Evolutionary conservation across 2,329 filamentous ascomycete species (phyloP).

Genomic region (Cercospora beticola): DNA sequence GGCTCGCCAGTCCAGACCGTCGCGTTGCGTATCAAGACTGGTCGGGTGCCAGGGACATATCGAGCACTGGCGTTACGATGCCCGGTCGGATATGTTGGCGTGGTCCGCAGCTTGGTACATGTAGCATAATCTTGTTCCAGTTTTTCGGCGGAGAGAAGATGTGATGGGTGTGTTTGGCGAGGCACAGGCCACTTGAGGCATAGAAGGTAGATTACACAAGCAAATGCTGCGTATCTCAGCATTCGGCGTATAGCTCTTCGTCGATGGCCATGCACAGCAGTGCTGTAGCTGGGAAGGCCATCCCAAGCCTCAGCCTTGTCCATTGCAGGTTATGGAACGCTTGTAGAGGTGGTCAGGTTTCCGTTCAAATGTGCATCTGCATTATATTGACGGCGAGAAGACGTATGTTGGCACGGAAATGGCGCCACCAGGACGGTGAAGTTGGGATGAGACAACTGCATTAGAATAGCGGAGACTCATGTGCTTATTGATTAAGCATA

Average conservation of each 20-base stretch:
- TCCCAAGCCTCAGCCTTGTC: slow-evolving; percentile 1
- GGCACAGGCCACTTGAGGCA: not conserved
- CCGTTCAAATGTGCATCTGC: not conserved
- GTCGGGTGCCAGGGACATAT: slow-evolving; percentile 58
- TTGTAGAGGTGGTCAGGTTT: not conserved
- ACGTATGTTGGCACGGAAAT: not conserved
- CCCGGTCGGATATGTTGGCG: slow-evolving; percentile 58
- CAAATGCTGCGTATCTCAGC: not conserved
- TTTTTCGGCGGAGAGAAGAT: slow-evolving; percentile 51
- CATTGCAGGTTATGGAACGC: not conserved
- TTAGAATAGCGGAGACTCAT: not conserved
- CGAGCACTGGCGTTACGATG: slow-evolving; percentile 60
- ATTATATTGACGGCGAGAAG: not conserved
- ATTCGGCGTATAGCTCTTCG: not conserved
- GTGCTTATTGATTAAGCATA: not conserved
- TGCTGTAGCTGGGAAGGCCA: slow-evolving; percentile 1
- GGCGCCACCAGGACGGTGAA: not conserved
- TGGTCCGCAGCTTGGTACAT: slow-evolving; percentile 57
- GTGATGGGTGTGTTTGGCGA: not conserved
- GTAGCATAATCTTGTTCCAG: slow-evolving; percentile 56
- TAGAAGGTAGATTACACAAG: not conserved
- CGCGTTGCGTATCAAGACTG: slow-evolving; percentile 65
- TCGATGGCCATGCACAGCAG: not conserved
- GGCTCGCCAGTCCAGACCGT: slow-evolving; percentile 67
- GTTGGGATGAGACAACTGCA: not conserved